A percentile compares a stretch with the other conserved stretches of the same genome.
Conservation (phyloP, 768 basidiomycete genomes). For the Solioccasus polychromus region DNA sequence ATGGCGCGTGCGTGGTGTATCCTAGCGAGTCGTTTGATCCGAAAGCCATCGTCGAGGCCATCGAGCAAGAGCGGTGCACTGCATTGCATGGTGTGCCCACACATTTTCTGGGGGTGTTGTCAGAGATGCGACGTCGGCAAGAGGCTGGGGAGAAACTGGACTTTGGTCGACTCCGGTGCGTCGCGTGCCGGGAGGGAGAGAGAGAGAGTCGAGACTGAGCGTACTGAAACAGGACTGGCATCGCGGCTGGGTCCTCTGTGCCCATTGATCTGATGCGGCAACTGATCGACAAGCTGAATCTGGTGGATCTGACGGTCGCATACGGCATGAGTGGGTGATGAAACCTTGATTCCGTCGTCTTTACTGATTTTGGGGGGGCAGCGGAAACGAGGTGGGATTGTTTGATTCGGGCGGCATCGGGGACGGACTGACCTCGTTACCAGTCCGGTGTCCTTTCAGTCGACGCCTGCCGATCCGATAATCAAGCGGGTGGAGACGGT, state of each 20-base stretch:
- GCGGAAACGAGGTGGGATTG: constrained; percentile 68
- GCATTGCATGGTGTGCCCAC: constrained; percentile 85
- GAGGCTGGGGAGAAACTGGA: constrained; percentile 45
- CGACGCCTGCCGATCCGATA: constrained; percentile 64
- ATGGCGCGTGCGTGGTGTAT: constrained; percentile 74
- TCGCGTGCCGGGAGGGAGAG: background rate
- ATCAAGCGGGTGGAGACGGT: constrained; percentile 80
- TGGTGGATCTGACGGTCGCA: constrained; percentile 69
- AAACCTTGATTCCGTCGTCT: background rate
- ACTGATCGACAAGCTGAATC: constrained; percentile 63
- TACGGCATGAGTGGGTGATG: constrained; percentile 80
- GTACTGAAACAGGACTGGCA: constrained; percentile 58
- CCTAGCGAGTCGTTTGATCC: constrained; percentile 66
- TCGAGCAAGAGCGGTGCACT: constrained; percentile 69
- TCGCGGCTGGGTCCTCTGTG: constrained; percentile 76
- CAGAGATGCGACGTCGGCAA: constrained; percentile 59
- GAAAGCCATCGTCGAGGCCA: constrained; percentile 62
- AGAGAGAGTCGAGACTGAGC: background rate
- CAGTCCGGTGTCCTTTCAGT: constrained; percentile 84
- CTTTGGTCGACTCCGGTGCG: constrained; percentile 52
- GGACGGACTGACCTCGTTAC: constrained; percentile 1
- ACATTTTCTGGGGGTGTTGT: constrained; percentile 73
- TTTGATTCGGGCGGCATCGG: background rate
- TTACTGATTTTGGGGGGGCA: constrained; percentile 27
- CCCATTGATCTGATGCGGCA: constrained; percentile 79